phyloP scores from a whole-genome alignment of 371 early-diverging fungal species.

The Rhizopus delemar region DNA sequence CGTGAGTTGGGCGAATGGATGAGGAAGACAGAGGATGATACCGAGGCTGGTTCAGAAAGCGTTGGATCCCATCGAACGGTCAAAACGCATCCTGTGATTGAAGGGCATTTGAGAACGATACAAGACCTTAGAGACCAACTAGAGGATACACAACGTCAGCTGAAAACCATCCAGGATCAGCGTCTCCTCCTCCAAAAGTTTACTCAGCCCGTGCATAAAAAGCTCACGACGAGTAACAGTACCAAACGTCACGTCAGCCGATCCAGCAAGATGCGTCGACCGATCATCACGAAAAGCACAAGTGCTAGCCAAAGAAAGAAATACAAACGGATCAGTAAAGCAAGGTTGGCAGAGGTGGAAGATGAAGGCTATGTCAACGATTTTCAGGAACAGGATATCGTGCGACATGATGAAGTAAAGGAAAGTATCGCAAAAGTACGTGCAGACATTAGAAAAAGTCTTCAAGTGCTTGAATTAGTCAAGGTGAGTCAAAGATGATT shows the following conservation, averaged over 20 bases:
- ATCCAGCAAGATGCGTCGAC: conserved; percentile 19
- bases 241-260: conserved; percentile 5
- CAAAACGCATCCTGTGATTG: conserved; percentile 54
- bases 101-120: conserved; percentile 54
- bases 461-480: conserved; percentile 51
- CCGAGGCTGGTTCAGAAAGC: conserved; percentile 12
- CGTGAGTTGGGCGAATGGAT: conserved; percentile 48
- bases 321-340: background rate
- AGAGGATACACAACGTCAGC: conserved; percentile 42
- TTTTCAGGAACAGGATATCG: conserved; percentile 22
- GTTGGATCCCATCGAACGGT: conserved; percentile 14
- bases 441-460: conserved; percentile 58
- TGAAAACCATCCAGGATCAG: conserved; percentile 26
- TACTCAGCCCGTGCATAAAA: conserved; percentile 9
- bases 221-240: conserved; percentile 4
- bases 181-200: conserved; percentile 19
- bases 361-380: conserved; percentile 30
- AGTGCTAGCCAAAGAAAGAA: conserved; percentile 12
- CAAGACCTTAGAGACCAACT: conserved; percentile 52
- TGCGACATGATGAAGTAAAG: conserved; percentile 45
- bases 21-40: conserved; percentile 10
- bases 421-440: conserved; percentile 63
- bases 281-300: conserved; percentile 16
- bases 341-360: conserved; percentile 8
- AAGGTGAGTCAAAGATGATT: conserved; percentile 26